phyloP scores from a whole-genome alignment of 2,329 filamentous ascomycete species.

The Cylindrodendrum hubeiense region DNA sequence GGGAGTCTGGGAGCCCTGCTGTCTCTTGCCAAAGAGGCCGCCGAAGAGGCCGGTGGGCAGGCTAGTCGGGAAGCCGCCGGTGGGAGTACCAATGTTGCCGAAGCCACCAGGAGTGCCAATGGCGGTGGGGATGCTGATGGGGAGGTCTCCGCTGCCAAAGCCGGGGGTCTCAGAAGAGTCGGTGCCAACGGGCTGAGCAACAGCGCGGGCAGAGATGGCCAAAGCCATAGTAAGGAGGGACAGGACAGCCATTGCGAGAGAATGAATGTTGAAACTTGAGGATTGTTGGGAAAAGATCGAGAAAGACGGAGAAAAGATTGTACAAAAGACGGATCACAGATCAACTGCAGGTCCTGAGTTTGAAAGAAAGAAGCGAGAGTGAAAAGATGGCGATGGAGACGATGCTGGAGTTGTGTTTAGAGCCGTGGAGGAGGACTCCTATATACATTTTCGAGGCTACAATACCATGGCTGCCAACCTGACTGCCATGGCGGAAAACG shows the following conservation, averaged over 20 bases:
- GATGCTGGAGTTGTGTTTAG: constrained; percentile 21
- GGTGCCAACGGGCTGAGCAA: constrained; percentile 30
- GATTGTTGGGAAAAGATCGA: constrained; percentile 23
- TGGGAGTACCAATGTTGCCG: constrained; percentile 3
- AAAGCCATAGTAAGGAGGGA: constrained; percentile 43
- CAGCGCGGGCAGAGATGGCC: constrained; percentile 39
- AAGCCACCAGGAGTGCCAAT: not conserved
- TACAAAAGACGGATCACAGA: constrained; percentile 42
- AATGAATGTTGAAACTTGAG: constrained; percentile 24
- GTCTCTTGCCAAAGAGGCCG: constrained; percentile 11
- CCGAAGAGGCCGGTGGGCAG: not conserved
- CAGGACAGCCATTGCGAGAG: constrained; percentile 42
- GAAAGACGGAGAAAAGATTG: constrained; percentile 1
- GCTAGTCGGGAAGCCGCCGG: constrained; percentile 5
- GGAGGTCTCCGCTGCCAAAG: not conserved
- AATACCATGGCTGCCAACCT: not conserved
- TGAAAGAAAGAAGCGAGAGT: constrained; percentile 39
- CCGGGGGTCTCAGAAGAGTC: not conserved
- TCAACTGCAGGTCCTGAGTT: constrained; percentile 42
- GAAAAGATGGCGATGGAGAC: constrained; percentile 40
- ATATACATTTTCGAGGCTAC: constrained; percentile 32
- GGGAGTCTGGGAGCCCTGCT: constrained; percentile 1
- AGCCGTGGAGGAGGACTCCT: constrained; percentile 22
- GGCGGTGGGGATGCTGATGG: constrained; percentile 4
- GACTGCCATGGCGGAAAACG: constrained; percentile 4